A percentile compares a stretch with the other conserved stretches of the same genome.
These are phyloP conservation scores for Sporothrix dimorphospora DNA, from an alignment of 2,329 filamentous ascomycete genomes.

Conservation along the genomic window DNA sequence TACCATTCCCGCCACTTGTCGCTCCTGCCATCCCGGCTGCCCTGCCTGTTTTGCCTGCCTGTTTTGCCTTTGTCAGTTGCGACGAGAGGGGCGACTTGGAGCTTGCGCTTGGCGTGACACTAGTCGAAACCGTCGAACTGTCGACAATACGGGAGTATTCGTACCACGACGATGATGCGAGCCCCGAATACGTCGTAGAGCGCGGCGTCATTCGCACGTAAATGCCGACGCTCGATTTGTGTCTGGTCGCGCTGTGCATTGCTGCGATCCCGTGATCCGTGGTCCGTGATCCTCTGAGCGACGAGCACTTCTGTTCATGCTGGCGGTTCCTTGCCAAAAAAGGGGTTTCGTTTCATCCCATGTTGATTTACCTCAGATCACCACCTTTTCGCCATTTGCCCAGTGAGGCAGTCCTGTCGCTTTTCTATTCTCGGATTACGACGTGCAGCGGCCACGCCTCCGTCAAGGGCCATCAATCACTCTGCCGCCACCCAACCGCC, in stretches of 20 bases:
- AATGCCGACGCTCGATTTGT: neutral
- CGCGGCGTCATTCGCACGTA: conserved; percentile 7
- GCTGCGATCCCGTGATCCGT: neutral
- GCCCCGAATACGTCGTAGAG: neutral
- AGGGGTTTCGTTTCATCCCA: conserved; percentile 31
- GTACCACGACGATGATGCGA: neutral
- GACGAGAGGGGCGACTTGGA: neutral
- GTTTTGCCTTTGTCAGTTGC: neutral
- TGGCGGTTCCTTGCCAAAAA: neutral
- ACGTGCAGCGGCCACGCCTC: neutral
- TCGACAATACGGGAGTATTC: neutral
- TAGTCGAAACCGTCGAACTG: neutral
- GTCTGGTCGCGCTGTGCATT: neutral
- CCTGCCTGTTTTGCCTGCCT: conserved; percentile 21
- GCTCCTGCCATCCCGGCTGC: conserved; percentile 12
- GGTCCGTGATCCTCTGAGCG: neutral
- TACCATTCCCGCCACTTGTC: conserved; percentile 7
- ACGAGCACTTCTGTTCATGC: neutral
- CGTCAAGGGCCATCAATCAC: neutral
- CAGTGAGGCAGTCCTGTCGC: neutral
- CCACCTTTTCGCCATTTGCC: neutral
- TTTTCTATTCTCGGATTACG: conserved; percentile 7
- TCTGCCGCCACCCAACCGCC: neutral
- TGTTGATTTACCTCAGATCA: conserved; percentile 25
- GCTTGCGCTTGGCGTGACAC: neutral